Conservation (phyloP, 371 early-diverging fungal species). For the Actinomortierella ambigua region DNA sequence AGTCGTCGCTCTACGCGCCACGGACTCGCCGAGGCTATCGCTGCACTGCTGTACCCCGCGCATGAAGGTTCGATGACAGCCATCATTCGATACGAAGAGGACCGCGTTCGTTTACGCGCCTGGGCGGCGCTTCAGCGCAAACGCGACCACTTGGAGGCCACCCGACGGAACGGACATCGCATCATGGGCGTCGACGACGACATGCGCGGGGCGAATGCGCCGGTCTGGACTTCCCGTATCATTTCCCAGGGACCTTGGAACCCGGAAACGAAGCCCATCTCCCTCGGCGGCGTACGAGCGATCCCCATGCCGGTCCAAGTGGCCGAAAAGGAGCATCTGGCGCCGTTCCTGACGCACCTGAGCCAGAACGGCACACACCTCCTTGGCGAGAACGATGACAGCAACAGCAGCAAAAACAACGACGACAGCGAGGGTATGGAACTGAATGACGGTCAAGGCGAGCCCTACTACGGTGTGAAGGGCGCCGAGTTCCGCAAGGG, state of each 20-base stretch:
- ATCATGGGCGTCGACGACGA: neutral
- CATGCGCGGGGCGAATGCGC: neutral
- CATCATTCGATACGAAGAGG: conserved; percentile 6
- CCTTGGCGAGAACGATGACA: too few species aligned
- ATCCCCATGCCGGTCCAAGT: conserved; percentile 10
- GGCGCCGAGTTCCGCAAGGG: conserved; percentile 14
- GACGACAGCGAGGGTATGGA: conserved; percentile 3
- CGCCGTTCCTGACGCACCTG: conserved; percentile 6
- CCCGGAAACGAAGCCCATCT: conserved; percentile 10
- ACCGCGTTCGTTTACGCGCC: conserved; percentile 10
- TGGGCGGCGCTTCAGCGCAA: conserved; percentile 4
- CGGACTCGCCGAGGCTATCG: conserved; percentile 5
- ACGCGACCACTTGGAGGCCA: neutral
- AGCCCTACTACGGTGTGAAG: conserved; percentile 9
- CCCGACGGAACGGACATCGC: conserved; percentile 6
- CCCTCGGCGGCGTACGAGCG: conserved; percentile 7
- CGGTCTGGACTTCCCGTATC: conserved; percentile 4
- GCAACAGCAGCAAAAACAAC: too few species aligned
- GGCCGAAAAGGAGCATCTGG: conserved; percentile 9
- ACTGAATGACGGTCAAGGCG: conserved; percentile 8
- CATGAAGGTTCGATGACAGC: conserved; percentile 8
- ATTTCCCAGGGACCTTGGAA: conserved; percentile 11
- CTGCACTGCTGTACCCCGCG: conserved; percentile 6
- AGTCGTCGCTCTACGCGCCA: neutral
- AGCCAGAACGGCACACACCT: conserved; percentile 11